Conservation (phyloP, 805 yeast genomes). For the Cyberlindnera galapagoensis region DNA sequence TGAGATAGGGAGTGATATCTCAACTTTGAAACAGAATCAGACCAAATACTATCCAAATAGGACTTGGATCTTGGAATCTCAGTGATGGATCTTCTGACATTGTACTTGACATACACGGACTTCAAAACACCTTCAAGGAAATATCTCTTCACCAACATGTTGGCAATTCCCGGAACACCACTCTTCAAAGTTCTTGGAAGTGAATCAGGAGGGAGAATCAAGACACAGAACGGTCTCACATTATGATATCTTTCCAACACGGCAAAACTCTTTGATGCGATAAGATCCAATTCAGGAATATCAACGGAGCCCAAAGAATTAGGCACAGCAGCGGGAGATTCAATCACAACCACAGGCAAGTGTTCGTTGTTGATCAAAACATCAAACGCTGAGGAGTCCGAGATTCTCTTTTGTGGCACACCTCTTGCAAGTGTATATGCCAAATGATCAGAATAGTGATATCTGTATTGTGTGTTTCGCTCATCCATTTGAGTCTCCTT, state of each 20-base stretch:
- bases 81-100: slow-evolving; percentile 54
- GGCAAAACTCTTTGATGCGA: slow-evolving; percentile 40
- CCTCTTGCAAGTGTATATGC: slow-evolving; percentile 78
- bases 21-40: slow-evolving; percentile 46
- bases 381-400: slow-evolving; percentile 91
- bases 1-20: slow-evolving; percentile 55
- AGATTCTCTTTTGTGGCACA: slow-evolving; percentile 57
- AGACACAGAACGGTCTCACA: slow-evolving; percentile 73
- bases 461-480: slow-evolving; percentile 32
- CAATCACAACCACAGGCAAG: slow-evolving; percentile 80
- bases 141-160: slow-evolving; percentile 71
- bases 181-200: slow-evolving; percentile 79
- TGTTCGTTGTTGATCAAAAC: slow-evolving; percentile 66
- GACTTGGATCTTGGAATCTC: slow-evolving; percentile 72
- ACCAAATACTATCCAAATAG: slow-evolving; percentile 78
- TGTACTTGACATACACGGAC: slow-evolving; percentile 80
- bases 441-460: slow-evolving; percentile 83
- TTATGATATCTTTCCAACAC: slow-evolving; percentile 53
- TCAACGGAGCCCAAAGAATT: slow-evolving; percentile 26
- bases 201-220: slow-evolving; percentile 73
- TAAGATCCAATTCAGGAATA: slow-evolving; percentile 38
- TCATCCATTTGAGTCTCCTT: slow-evolving; percentile 20
- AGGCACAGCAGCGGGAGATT: slow-evolving; percentile 50
- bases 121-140: slow-evolving; percentile 73
- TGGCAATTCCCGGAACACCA: slow-evolving; percentile 90